Evolutionary conservation across 2,329 filamentous ascomycete genomes (phyloP), one percentile per base, ranked within the genome.

Genomic region (Fusarium fracticaudum): DNA sequence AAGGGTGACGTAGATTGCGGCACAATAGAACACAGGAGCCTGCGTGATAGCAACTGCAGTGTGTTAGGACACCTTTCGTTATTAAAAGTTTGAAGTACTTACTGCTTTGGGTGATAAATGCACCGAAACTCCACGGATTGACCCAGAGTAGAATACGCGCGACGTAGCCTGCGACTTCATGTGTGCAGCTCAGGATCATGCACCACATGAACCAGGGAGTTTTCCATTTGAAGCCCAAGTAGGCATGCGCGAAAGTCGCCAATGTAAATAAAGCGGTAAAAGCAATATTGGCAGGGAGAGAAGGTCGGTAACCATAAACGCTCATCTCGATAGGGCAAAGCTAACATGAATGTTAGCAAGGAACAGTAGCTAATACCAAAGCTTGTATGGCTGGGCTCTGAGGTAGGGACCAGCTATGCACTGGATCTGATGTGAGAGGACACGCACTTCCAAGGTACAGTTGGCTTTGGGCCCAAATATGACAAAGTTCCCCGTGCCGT

Each of bases 31-130:
- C 0, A 82, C 78, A 1, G 81, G 81, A 0, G 66, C 78, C 17
- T 63, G 69, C 2, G 87, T 90, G 43, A 92, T 84, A 76, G 87
- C 66, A 38, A 72, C 57, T 76, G 15, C 8, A 2, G 0, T 1
- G n/a, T 0, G 18, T 72, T 3, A 67, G 64, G 1, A 44, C 22
- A 0, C 9, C 6, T 6, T n/a, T 18, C 2, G 1, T 8, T 8
- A 40, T 10, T 12, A 1, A 35, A 3, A 2, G 4, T 4, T 29
- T 4, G 7, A 9, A n/a, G 2, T 4, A 45, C 73, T 6, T 18
- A 76, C 74, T 78, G 69, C 91, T 90, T 77, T 92, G 88, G 12
- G 91, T 85, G 62, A 91, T 84, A 75, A 92, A 92, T 1, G 86
- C 88, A 6, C 78, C 75, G 76, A 90, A 85, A 44, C 75, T 82